Evolutionary conservation across 192 early-diverging fungal species (phyloP).

Genomic region (Coemansia sp.): DNA sequence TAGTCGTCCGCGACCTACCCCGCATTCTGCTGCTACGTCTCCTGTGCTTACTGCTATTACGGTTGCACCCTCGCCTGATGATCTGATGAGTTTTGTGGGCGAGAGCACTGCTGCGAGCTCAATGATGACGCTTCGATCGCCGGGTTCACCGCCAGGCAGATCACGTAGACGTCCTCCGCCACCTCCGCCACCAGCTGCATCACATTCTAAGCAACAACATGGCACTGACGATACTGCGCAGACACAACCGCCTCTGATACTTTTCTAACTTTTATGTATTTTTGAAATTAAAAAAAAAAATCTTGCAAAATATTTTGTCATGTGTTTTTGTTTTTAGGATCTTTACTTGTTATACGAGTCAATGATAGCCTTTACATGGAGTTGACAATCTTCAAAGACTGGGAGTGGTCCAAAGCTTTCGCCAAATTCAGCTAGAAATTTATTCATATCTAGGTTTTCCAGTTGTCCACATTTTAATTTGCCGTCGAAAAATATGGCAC

Average conservation of each 20-base stretch:
- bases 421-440: neutral
- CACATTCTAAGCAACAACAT: neutral
- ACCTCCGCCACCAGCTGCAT: constrained; percentile 27
- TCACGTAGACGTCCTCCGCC: constrained; percentile 35
- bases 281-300: neutral
- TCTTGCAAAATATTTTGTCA: no score
- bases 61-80: constrained; percentile 16
- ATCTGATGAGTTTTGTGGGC: constrained; percentile 12
- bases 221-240: neutral
- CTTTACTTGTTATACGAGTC: neutral
- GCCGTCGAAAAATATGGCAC: neutral
- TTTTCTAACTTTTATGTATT: constrained; percentile 1
- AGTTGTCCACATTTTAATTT: no score
- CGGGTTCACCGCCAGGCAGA: constrained; percentile 9
- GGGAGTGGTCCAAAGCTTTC: neutral
- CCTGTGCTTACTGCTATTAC: constrained; percentile 1
- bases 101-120: constrained; percentile 2
- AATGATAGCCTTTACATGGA: neutral
- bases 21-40: constrained; percentile 1
- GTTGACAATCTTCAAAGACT: neutral
- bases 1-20: constrained; percentile 1
- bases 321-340: neutral
- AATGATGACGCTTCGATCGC: constrained; percentile 2
- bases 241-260: constrained; percentile 13
- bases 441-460: neutral